phyloP scores from a whole-genome alignment of 2,329 filamentous ascomycete species.

The Botrytis medusae region DNA sequence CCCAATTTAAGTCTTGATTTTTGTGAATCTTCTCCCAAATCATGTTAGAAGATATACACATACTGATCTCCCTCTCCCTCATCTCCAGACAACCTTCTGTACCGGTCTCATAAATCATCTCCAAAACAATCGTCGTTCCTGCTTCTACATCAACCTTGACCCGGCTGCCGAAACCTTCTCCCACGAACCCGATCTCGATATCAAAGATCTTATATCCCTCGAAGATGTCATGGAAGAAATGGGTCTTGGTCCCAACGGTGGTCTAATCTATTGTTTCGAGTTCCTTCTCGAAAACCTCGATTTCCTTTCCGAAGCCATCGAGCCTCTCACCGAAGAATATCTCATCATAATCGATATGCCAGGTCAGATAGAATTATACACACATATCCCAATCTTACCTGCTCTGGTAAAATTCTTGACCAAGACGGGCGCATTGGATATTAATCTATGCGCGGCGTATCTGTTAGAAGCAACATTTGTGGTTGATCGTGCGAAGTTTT shows the following conservation, averaged over 20 bases:
- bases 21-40: not conserved
- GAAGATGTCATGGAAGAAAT: conserved; percentile 97
- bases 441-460: conserved; percentile 90
- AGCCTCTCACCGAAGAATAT: conserved; percentile 88
- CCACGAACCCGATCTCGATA: conserved; percentile 90
- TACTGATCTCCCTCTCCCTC: not conserved
- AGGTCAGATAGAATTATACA: conserved; percentile 97
- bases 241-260: conserved; percentile 85
- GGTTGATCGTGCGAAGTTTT: conserved; percentile 94
- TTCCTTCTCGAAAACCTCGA: conserved; percentile 93
- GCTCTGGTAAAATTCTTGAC: conserved; percentile 79
- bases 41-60: not conserved
- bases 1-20: not conserved
- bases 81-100: conserved; percentile 81
- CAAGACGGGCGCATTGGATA: conserved; percentile 75
- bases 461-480: conserved; percentile 95
- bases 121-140: conserved; percentile 84
- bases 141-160: conserved; percentile 98
- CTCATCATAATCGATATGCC: conserved; percentile 99
- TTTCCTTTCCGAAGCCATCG: conserved; percentile 82
- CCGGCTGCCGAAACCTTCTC: conserved; percentile 91
- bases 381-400: conserved; percentile 90
- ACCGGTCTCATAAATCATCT: conserved; percentile 90
- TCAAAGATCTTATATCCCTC: conserved; percentile 89
- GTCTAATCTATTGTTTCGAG: conserved; percentile 94